Evolutionary conservation across 805 yeast genomes (phyloP), one percentile per base, ranked within the genome.

Genomic region (Komagataella ulmi): DNA sequence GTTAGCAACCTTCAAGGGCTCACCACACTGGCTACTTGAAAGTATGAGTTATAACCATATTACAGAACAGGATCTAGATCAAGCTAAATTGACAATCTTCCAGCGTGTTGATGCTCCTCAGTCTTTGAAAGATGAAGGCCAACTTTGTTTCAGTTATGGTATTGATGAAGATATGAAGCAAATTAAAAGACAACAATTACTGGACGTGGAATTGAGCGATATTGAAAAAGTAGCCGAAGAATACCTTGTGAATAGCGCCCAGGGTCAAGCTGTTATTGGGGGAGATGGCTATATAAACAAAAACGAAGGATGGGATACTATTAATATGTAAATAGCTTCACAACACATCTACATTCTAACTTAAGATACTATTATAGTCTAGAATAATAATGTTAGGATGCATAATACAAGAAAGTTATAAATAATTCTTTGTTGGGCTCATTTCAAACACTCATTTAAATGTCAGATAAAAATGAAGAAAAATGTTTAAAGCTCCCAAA

Each of bases 101-200:
- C 99, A 93, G 67, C 78, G 83, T 53, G 70, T 93, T 14, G 99
- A 93, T 68, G 86, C 97, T 1, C 99, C 99, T 10, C 74, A 79
- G 46, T 83, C 90, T 61, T 83, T 88, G 14, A 77, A 85, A 49
- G 74, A 78, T 43, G 96, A 93, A 65, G 96, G 97, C 10, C 70
- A 78, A 57, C 65, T 76, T 14, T 65, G 71, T 12, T 87, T 90
- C 67, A 70, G 77, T 50, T 78, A 81, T 53, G 89, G 85, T 0
- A 74, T 91, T 44, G 79, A 84, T 40, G 88, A 85, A 58, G 88
- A 83, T 40, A 75, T 85, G 82, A 78, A 83, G 61, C 97, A 91
- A 64, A 70, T 68, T 48, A 77, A 97, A 63, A 81, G 99, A 67
- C 84, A 80, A 56, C 73, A 74, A 53, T 71, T 93, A 53, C 70